A percentile compares a stretch with the other conserved stretches of the same genome.
Evolutionary conservation across 371 early-diverging fungal genomes (phyloP).

Genomic region (Apophysomyces ossiformis): DNA sequence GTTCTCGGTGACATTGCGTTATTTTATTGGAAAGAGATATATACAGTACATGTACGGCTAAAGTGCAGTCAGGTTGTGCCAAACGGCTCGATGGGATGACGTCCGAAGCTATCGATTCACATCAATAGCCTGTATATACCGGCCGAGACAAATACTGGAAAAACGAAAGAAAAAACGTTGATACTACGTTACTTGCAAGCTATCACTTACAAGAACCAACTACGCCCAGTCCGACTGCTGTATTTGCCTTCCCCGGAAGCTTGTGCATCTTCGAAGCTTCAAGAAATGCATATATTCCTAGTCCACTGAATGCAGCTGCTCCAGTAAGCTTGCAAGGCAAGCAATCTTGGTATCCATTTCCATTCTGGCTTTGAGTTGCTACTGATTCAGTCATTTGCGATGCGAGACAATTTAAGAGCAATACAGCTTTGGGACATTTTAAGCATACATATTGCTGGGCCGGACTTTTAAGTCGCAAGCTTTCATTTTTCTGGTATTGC

Average conservation of each 20-base stretch:
- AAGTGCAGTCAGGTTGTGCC: too few relatives aligned
- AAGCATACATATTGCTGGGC: too few relatives aligned
- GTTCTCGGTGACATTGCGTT: too few relatives aligned
- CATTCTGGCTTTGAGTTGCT: background rate
- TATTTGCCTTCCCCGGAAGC: conserved; percentile 37
- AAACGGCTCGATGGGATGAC: too few relatives aligned
- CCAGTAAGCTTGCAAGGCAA: conserved; percentile 50
- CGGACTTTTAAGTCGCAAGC: too few relatives aligned
- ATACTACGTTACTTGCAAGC: background rate
- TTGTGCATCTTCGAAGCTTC: conserved; percentile 41
- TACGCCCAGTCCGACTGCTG: conserved; percentile 49
- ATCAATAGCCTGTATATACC: conserved; percentile 46
- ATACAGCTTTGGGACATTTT: too few relatives aligned
- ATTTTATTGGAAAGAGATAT: too few relatives aligned
- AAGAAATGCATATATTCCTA: conserved; percentile 47
- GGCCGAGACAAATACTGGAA: conserved; percentile 48
- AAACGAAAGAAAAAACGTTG: background rate
- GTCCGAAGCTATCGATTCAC: conserved; percentile 14
- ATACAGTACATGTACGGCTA: too few relatives aligned
- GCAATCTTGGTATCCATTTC: conserved; percentile 39
- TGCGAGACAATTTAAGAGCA: too few relatives aligned
- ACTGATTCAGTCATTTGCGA: background rate
- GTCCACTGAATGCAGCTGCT: conserved; percentile 39
- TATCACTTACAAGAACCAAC: conserved; percentile 40
- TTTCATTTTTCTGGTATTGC: too few relatives aligned